These are phyloP conservation scores for Thamnidium elegans DNA, from an alignment of 192 early-diverging fungal species.

Conservation along the genomic window DNA sequence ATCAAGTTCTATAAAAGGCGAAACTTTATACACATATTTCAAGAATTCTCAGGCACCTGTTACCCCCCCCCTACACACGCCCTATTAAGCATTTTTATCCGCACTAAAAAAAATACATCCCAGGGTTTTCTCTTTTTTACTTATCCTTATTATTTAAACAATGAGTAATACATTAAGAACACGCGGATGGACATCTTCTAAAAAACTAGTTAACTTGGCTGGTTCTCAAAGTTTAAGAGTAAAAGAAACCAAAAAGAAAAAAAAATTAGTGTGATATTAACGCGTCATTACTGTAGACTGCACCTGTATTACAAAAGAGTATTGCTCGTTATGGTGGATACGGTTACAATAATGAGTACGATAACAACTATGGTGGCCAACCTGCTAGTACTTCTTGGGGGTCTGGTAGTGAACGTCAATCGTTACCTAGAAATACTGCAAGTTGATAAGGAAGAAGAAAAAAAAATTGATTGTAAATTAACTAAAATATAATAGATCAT, in stretches of 20 bases:
- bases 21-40: too few species aligned
- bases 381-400: conserved; percentile 30
- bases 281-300: conserved; percentile 1
- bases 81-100: too few species aligned
- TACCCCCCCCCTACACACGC: too few species aligned
- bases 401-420: conserved; percentile 28
- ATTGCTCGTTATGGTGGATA: conserved; percentile 27
- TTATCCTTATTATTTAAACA: too few species aligned
- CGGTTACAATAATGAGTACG: conserved; percentile 27
- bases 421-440: conserved; percentile 53
- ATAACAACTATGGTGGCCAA: conserved; percentile 30
- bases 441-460: neutral
- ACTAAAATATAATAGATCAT: conserved; percentile 48
- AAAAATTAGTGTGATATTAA: neutral
- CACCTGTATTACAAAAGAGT: conserved; percentile 12
- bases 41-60: too few species aligned
- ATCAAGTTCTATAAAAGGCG: too few species aligned
- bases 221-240: neutral
- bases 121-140: too few species aligned
- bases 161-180: conserved; percentile 6
- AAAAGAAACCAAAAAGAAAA: neutral
- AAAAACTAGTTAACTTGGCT: neutral
- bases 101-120: too few species aligned
- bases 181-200: conserved; percentile 1
- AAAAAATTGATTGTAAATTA: neutral